These are phyloP conservation scores for Neoboletus brunneissimus DNA, from an alignment of 768 basidiomycete species.

Conservation along the genomic window DNA sequence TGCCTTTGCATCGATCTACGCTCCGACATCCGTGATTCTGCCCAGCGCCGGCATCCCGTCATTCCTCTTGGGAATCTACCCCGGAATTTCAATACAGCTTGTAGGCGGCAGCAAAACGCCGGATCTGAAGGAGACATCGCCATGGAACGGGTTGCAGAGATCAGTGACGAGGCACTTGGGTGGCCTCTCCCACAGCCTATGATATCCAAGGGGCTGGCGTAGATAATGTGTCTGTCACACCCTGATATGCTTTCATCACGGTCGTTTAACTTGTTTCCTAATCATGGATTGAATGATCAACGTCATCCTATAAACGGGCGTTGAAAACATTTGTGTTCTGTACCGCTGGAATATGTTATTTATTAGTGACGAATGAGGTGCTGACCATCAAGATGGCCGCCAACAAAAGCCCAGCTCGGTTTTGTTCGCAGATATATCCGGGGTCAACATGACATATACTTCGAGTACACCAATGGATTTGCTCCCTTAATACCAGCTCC, in stretches of 20 bases:
- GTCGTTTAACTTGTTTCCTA: background rate
- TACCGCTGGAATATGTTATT: background rate
- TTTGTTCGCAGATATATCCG: no score
- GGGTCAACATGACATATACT: no score
- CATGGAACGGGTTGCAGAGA: conserved; percentile 21
- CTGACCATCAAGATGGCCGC: background rate
- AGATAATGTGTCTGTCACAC: conserved; percentile 17
- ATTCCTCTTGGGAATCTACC: conserved; percentile 15
- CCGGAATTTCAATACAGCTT: conserved; percentile 7
- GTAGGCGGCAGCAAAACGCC: background rate
- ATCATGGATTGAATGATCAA: conserved; percentile 9
- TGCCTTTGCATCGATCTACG: conserved; percentile 12
- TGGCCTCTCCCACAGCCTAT: conserved; percentile 8
- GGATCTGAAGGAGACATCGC: conserved; percentile 15
- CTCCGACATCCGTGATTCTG: conserved; percentile 21
- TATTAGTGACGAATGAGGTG: background rate
- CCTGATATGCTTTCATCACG: background rate
- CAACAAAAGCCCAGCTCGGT: no score
- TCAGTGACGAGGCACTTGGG: conserved; percentile 15
- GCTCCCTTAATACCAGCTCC: no score
- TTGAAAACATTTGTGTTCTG: background rate
- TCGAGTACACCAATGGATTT: no score
- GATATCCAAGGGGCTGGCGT: conserved; percentile 1
- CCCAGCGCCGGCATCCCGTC: conserved; percentile 9
- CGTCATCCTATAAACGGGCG: background rate